Evolutionary conservation across 768 basidiomycete species (phyloP).

Genomic region (Termitomyces sp.): DNA sequence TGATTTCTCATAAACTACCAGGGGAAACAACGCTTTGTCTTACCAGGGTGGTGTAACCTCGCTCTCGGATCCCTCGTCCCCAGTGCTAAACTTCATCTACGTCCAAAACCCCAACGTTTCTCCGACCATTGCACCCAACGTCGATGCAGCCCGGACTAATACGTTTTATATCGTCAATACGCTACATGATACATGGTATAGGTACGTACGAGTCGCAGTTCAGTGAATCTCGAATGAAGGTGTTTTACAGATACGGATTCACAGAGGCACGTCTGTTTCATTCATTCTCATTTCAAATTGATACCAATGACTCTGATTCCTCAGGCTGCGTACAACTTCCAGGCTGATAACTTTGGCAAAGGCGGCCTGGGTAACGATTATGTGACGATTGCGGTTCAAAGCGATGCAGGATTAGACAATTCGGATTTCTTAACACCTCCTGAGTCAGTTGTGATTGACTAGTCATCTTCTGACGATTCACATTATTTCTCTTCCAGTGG

Average conservation of each 20-base stretch:
- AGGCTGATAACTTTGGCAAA: conserved; percentile 50
- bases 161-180: conserved; percentile 61
- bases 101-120: conserved; percentile 22
- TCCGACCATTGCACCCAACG: conserved; percentile 34
- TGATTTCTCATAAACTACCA: neutral
- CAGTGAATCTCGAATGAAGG: too few species aligned
- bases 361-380: conserved; percentile 48
- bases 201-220: conserved; percentile 28
- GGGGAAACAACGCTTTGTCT: conserved; percentile 37
- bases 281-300: neutral
- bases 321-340: conserved; percentile 38
- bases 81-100: conserved; percentile 38
- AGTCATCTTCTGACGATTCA: neutral
- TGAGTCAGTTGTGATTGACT: conserved; percentile 27
- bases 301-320: neutral
- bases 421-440: conserved; percentile 41
- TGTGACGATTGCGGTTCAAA: conserved; percentile 51
- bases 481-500: conserved; percentile 17
- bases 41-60: conserved; percentile 26
- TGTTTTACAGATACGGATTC: conserved; percentile 42
- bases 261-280: conserved; percentile 33
- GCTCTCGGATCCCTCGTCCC: conserved; percentile 34
- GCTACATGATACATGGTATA: conserved; percentile 45
- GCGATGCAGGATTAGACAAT: conserved; percentile 39
- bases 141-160: conserved; percentile 52